A percentile compares a stretch with the other conserved stretches of the same genome.
phyloP scores from a whole-genome alignment of 805 yeast species.

The Myxozyma vanderwaltii region DNA sequence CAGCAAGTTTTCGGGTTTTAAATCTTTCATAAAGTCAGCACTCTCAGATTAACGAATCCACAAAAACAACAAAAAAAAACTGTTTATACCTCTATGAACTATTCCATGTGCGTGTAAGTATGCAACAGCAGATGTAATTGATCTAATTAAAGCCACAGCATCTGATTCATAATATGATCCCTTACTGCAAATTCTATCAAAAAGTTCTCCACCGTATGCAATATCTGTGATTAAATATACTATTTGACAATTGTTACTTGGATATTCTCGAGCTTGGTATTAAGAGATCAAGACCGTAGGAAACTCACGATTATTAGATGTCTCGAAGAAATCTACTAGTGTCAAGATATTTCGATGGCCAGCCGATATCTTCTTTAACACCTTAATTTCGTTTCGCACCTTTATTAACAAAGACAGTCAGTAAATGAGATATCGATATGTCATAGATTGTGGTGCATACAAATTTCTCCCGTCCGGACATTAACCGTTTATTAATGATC shows the following conservation, averaged over 20 bases:
- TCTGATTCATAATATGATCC: slow-evolving; percentile 53
- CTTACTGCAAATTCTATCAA: slow-evolving; percentile 55
- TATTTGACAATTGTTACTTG: background rate
- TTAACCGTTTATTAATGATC: slow-evolving; percentile 52
- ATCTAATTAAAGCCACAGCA: slow-evolving; percentile 53
- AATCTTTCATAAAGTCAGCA: slow-evolving; percentile 48
- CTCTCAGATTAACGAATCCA: too few relatives aligned
- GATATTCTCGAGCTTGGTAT: background rate
- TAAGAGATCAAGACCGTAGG: background rate
- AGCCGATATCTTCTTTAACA: slow-evolving; percentile 54
- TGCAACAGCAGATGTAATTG: slow-evolving; percentile 56
- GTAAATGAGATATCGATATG: slow-evolving; percentile 64
- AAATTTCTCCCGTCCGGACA: slow-evolving; percentile 56
- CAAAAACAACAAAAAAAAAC: too few relatives aligned
- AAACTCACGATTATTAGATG: slow-evolving; percentile 52
- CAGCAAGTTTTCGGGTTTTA: slow-evolving; percentile 71
- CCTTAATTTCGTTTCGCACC: slow-evolving; percentile 63
- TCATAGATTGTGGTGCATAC: slow-evolving; percentile 43
- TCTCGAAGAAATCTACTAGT: slow-evolving; percentile 70
- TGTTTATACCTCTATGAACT: slow-evolving; percentile 53
- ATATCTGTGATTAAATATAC: slow-evolving; percentile 62
- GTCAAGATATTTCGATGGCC: slow-evolving; percentile 60
- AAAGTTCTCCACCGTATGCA: slow-evolving; percentile 68
- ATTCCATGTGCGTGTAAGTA: slow-evolving; percentile 61
- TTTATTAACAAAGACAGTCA: slow-evolving; percentile 40